phyloP scores from a whole-genome alignment of 1,284 basidiomycete species.

The Kwoniella shivajii region DNA sequence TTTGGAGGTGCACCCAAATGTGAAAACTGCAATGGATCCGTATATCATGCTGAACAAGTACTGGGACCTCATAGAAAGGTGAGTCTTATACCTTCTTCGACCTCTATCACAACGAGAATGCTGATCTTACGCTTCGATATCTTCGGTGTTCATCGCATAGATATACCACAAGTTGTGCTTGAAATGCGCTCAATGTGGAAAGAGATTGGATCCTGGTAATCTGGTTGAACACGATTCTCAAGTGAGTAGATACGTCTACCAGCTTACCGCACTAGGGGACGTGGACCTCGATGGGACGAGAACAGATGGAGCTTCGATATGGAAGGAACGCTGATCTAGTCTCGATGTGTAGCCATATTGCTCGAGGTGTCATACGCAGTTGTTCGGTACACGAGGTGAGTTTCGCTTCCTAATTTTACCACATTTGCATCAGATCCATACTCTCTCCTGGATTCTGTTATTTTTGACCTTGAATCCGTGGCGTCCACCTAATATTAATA shows the following conservation, averaged over 20 bases:
- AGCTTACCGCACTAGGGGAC: background rate
- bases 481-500: too few relatives aligned
- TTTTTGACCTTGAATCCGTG: too few relatives aligned
- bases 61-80: slow-evolving; percentile 54
- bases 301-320: too few relatives aligned
- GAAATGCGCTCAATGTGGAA: slow-evolving; percentile 52
- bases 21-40: slow-evolving; percentile 44
- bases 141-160: too few relatives aligned
- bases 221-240: slow-evolving; percentile 52
- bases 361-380: slow-evolving; percentile 48
- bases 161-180: slow-evolving; percentile 56
- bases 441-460: background rate
- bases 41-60: slow-evolving; percentile 55
- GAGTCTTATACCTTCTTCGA: slow-evolving; percentile 17
- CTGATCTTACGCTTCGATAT: background rate
- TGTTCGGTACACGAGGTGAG: slow-evolving; percentile 51
- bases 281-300: too few relatives aligned
- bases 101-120: background rate
- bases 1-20: slow-evolving; percentile 50
- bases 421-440: background rate
- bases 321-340: too few relatives aligned
- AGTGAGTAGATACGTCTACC: slow-evolving; percentile 29
- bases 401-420: background rate
- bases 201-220: slow-evolving; percentile 51
- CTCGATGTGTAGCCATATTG: slow-evolving; percentile 48